Evolutionary conservation across 2,329 filamentous ascomycete species (phyloP), one percentile per base, ranked within the genome.

Genomic region (Epichloe coenophiala): DNA sequence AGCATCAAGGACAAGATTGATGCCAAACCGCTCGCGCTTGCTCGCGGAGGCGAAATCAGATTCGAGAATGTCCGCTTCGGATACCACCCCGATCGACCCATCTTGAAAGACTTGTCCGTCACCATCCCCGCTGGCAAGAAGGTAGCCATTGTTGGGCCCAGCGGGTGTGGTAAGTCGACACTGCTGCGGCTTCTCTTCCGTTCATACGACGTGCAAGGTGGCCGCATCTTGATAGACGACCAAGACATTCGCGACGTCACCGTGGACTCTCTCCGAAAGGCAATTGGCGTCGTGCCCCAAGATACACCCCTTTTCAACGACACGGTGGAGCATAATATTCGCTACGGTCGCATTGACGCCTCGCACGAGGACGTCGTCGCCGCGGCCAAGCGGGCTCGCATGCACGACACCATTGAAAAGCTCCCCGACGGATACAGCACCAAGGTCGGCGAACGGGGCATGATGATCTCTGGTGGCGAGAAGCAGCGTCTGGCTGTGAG

Each of bases 281-380:
- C 86, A 2, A 97, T 98, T 56, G 93, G 93, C 21, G 91, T 98
- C 15, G 93, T 98, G 1, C 93, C 93, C 0, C 94, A 98, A 65
- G 93, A 98, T 59, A 97, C 93, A 0, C 90, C 93, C 0, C 75
- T 98, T 1, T 98, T 98, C 74, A 98, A 98, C 65, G 89, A 95
- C 62, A 93, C 89, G 0, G 91, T 98, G 52, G 85, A 86, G 63
- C 88, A 96, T 66, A 98, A 98, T 64, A 95, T 98, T 60, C 84
- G 82, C 55, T 98, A 98, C 65, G 93, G 93, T 47, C 80, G 86
- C 57, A 78, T 97, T 55, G 79, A 81, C 45, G 90, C 91, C 0
- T 76, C 82, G 0, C 72, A 77, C 9, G 87, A 88, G 35, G 74
- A 83, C 51, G 84, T 98, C 7, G 65, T 81, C 12, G 82, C 82